phyloP scores from a whole-genome alignment of 805 yeast species.

The Wickerhamiella dianesei region DNA sequence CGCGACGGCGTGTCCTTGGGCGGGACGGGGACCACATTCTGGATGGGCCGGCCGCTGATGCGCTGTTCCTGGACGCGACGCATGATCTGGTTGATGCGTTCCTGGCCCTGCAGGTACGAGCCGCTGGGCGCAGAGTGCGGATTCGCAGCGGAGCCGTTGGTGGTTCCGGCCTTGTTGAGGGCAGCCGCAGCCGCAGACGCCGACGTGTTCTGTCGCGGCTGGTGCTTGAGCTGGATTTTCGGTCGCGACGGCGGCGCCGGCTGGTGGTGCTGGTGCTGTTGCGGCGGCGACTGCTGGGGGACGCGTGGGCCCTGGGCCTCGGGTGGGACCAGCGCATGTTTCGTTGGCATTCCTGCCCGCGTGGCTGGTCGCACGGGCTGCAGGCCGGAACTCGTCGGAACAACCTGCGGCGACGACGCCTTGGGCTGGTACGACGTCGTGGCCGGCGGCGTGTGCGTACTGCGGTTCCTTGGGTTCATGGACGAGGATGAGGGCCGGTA shows the following conservation, averaged over 20 bases:
- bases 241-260: background rate
- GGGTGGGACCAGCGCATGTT: background rate
- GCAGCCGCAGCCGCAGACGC: constrained; percentile 13
- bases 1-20: constrained; percentile 6
- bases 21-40: background rate
- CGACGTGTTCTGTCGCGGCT: background rate
- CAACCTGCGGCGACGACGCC: constrained; percentile 1
- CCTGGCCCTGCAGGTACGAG: constrained; percentile 18
- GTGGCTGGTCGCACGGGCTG: constrained; percentile 16
- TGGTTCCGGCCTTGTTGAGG: background rate
- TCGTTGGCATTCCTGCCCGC: constrained; percentile 15
- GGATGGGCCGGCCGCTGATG: constrained; percentile 2
- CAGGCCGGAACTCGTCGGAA: constrained; percentile 17
- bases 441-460: background rate
- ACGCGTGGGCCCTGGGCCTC: constrained; percentile 1
- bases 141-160: background rate
- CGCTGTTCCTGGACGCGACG: constrained; percentile 16
- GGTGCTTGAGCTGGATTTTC: background rate
- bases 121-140: constrained; percentile 7
- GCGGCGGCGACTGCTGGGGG: background rate
- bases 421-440: background rate
- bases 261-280: background rate
- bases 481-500: constrained; percentile 16
- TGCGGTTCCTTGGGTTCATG: constrained; percentile 14
- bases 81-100: constrained; percentile 15